phyloP scores from a whole-genome alignment of 1,284 basidiomycete genomes.

The Boletus mariae region DNA sequence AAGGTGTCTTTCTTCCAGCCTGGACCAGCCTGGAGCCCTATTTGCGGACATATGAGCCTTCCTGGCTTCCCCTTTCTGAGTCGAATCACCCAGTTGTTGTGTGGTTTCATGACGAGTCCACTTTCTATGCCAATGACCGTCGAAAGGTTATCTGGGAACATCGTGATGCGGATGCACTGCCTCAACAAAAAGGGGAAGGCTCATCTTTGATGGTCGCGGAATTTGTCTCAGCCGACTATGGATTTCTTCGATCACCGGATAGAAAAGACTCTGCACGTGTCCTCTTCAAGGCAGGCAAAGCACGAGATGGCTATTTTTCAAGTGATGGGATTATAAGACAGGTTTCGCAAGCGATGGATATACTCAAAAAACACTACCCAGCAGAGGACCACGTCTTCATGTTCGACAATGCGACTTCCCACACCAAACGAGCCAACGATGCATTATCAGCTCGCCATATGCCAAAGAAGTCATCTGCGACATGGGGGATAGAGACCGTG shows the following conservation, averaged over 20 bases:
- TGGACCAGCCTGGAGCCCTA: constrained; percentile 26
- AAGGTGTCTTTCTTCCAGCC: no score
- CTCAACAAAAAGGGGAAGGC: neutral
- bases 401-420: neutral
- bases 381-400: neutral
- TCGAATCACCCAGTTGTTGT: neutral
- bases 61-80: neutral
- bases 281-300: neutral
- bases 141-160: no score
- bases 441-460: neutral
- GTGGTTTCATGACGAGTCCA: neutral
- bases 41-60: constrained; percentile 9
- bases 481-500: neutral
- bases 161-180: neutral
- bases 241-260: neutral
- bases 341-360: neutral
- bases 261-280: neutral
- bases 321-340: neutral
- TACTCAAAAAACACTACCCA: neutral
- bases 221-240: neutral
- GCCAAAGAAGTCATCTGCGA: neutral
- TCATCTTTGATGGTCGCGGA: neutral
- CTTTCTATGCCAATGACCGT: neutral
- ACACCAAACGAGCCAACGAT: neutral
- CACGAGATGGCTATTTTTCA: neutral